Evolutionary conservation across 2,329 filamentous ascomycete genomes (phyloP).

Genomic region (Pyrenochaeta sp.): DNA sequence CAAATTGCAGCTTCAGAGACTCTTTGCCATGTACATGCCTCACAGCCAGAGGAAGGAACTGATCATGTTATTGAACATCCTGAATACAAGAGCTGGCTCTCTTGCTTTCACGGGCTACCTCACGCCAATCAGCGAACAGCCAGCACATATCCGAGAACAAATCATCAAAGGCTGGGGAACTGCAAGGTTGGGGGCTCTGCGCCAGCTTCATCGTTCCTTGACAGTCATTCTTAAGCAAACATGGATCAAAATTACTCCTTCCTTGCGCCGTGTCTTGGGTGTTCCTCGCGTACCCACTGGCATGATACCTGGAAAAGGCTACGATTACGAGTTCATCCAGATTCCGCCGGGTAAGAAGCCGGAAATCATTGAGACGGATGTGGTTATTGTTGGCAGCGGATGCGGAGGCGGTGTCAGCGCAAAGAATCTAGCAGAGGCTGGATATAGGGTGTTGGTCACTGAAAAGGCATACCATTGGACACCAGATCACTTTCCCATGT

Average conservation of each 20-base stretch:
- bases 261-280: constrained; percentile 63
- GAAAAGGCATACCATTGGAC: constrained; percentile 83
- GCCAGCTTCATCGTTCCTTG: constrained; percentile 64
- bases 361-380: constrained; percentile 75
- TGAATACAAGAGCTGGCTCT: constrained; percentile 68
- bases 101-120: constrained; percentile 72
- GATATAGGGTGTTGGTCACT: constrained; percentile 77
- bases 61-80: constrained; percentile 59
- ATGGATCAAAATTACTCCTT: constrained; percentile 64
- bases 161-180: constrained; percentile 70
- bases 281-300: constrained; percentile 65
- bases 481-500: constrained; percentile 77
- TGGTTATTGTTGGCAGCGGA: constrained; percentile 85
- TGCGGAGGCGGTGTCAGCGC: constrained; percentile 85
- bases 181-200: constrained; percentile 63
- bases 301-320: constrained; percentile 60
- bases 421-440: constrained; percentile 80
- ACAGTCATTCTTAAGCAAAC: constrained; percentile 62
- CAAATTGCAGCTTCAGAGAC: constrained; percentile 57
- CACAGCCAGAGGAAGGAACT: constrained; percentile 58
- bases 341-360: constrained; percentile 61
- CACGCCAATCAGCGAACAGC: constrained; percentile 68
- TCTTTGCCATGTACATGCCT: constrained; percentile 59
- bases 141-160: constrained; percentile 65
- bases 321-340: constrained; percentile 69